Evolutionary conservation across 2,329 filamentous ascomycete genomes (phyloP).

Genomic region (Penicillium rolfsii): DNA sequence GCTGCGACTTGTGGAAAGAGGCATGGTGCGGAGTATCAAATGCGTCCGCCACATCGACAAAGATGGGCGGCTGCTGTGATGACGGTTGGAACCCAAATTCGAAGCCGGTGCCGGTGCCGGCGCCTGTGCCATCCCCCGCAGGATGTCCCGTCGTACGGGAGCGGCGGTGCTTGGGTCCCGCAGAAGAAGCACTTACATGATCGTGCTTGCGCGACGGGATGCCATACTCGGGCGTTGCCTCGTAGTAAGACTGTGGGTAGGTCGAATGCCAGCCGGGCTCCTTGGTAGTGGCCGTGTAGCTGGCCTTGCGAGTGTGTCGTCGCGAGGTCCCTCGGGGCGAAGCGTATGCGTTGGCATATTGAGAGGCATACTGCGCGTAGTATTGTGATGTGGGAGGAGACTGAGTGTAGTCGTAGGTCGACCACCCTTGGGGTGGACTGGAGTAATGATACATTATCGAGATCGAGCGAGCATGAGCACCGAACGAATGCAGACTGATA

Average conservation of each 20-base stretch:
- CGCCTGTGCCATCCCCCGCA: constrained; percentile 35
- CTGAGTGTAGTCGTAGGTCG: constrained; percentile 53
- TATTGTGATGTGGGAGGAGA: constrained; percentile 56
- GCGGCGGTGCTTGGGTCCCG: constrained; percentile 48
- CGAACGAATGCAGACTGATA: background rate
- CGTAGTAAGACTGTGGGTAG: constrained; percentile 52
- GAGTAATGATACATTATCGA: constrained; percentile 53
- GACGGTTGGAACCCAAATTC: constrained; percentile 22
- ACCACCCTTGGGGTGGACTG: constrained; percentile 53
- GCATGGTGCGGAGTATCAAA: constrained; percentile 52
- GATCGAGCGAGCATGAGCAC: constrained; percentile 37
- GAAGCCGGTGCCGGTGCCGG: constrained; percentile 34
- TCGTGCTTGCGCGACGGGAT: constrained; percentile 60
- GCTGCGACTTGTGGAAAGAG: constrained; percentile 43
- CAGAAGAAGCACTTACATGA: constrained; percentile 67
- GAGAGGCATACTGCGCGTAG: constrained; percentile 58
- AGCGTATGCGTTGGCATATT: constrained; percentile 53
- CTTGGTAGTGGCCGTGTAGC: constrained; percentile 54
- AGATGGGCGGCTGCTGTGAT: constrained; percentile 57
- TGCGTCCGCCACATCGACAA: constrained; percentile 60
- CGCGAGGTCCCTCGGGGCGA: constrained; percentile 52
- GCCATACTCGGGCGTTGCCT: constrained; percentile 54
- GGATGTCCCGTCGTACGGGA: constrained; percentile 52
- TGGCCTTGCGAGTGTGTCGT: constrained; percentile 61
- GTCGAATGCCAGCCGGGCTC: constrained; percentile 50